Conservation (phyloP, 495 filamentous ascomycete genomes). For the Cenococcum geophilum region DNA sequence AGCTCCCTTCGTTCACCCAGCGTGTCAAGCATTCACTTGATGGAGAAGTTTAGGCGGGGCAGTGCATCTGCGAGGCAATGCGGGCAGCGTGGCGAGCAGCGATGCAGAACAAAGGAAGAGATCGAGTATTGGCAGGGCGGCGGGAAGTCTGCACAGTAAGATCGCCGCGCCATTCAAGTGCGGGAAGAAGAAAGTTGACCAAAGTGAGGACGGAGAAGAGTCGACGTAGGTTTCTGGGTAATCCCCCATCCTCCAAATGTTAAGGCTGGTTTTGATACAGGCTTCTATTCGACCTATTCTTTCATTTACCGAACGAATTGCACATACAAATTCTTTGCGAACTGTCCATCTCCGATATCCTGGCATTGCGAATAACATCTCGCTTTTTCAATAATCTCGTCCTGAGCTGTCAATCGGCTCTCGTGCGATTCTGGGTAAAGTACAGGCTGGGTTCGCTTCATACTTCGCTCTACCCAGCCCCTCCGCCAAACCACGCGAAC, state of each 20-base stretch:
- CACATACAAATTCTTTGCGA: conserved; percentile 27
- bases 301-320: conserved; percentile 27
- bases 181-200: conserved; percentile 14
- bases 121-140: conserved; percentile 11
- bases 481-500: conserved; percentile 18
- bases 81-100: background rate
- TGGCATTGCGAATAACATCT: conserved; percentile 19
- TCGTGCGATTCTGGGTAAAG: conserved; percentile 27
- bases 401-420: conserved; percentile 10
- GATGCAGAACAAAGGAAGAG: background rate
- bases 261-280: background rate
- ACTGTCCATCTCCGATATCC: conserved; percentile 23
- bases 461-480: conserved; percentile 25
- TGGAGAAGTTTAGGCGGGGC: background rate
- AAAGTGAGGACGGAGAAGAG: background rate
- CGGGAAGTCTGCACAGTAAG: conserved; percentile 25
- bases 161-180: conserved; percentile 16
- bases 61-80: background rate
- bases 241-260: background rate
- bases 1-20: background rate
- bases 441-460: conserved; percentile 18
- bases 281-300: conserved; percentile 19
- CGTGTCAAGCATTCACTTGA: background rate
- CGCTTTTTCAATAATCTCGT: conserved; percentile 21
- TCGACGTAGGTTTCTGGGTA: background rate